Base-by-base conservation (phyloP, 179 eudicot species). In the Silene coronaria region DNA sequence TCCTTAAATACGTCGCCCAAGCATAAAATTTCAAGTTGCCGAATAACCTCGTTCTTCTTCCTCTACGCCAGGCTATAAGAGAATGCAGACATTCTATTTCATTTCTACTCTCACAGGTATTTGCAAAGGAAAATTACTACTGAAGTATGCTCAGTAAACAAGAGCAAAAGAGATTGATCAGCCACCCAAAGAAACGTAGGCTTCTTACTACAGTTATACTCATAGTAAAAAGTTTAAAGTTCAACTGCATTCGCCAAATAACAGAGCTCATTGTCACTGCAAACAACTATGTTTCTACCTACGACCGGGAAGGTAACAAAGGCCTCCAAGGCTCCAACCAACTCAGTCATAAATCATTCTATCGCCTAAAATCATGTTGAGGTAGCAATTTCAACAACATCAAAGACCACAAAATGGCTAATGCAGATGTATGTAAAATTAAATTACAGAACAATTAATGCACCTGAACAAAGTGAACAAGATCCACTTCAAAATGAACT, bases 381-480 rank as follows among this genome's bases (percentile, higher is more conserved):
- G 23, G 30, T 9, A 58, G 21, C 19, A 17, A 21, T 62, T 70
- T 46, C 63, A 10, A 59, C 69, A 45, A 11, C 45, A 28, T 46
- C 38, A 69, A 55, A 61, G 32, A 66, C 58, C 7, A 14, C 30
- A 64, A 14, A 34, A 64, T 46, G 46, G 55, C 6, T 26, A 16
- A 22, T 3, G 7, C 64, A 53, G 11, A 34, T 46, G 32, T 53
- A 69, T 69, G 45, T 58, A 42, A 48, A 63, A 17, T 5, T 36
- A 19, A 14, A 14, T 28, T 45, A 42, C 14, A 66, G 26, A 71
- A 51, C 16, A 11, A 60, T 19, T 22, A 62, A 17, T 84, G 66
- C 55, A 96, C 99, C 99, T 96, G 99, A 81, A 96, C 82, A 88
- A 96, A 91, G 82, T 96, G 99, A 58, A 91, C 87, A 75, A 96